Conservation (phyloP, 2,329 filamentous ascomycete species). For the Cadophora sp. region DNA sequence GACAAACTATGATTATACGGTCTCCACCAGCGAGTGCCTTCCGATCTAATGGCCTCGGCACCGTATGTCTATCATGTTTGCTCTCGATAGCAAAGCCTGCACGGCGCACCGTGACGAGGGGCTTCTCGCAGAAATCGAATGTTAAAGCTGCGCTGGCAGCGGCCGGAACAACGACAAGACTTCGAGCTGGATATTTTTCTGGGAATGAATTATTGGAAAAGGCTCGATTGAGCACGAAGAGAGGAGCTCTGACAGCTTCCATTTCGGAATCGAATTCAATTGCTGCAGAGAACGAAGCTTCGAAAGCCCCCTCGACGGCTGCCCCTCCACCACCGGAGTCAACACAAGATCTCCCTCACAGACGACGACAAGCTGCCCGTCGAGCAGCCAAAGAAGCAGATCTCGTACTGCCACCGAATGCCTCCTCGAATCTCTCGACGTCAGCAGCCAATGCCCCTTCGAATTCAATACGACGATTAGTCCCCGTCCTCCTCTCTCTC, state of each 20-base stretch:
- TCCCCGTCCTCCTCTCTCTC: constrained; percentile 86
- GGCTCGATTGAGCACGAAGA: constrained; percentile 30
- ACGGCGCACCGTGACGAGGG: constrained; percentile 29
- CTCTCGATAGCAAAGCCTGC: constrained; percentile 24
- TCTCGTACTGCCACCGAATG: constrained; percentile 52
- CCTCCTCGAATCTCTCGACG: constrained; percentile 62
- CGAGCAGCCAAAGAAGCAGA: constrained; percentile 36
- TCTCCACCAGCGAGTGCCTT: constrained; percentile 35
- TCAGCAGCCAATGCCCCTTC: constrained; percentile 56
- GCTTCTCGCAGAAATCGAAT: constrained; percentile 38
- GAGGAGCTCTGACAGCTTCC: constrained; percentile 32
- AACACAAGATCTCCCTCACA: constrained; percentile 41
- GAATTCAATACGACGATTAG: constrained; percentile 65
- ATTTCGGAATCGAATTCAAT: constrained; percentile 29
- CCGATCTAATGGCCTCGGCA: constrained; percentile 37
- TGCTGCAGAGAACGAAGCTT: constrained; percentile 25
- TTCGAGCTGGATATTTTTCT: constrained; percentile 41
- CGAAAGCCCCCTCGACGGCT: constrained; percentile 23
- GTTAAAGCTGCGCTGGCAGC: constrained; percentile 31
- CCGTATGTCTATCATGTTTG: constrained; percentile 38
- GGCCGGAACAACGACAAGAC: constrained; percentile 29
- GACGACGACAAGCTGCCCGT: constrained; percentile 40
- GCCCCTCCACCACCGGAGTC: constrained; percentile 23
- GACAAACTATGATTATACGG: constrained; percentile 43
- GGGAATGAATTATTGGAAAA: constrained; percentile 38